Evolutionary conservation across 2,329 filamentous ascomycete species (phyloP), one percentile per base, ranked within the genome.

Genomic region (Zymoseptoria ardabiliae): DNA sequence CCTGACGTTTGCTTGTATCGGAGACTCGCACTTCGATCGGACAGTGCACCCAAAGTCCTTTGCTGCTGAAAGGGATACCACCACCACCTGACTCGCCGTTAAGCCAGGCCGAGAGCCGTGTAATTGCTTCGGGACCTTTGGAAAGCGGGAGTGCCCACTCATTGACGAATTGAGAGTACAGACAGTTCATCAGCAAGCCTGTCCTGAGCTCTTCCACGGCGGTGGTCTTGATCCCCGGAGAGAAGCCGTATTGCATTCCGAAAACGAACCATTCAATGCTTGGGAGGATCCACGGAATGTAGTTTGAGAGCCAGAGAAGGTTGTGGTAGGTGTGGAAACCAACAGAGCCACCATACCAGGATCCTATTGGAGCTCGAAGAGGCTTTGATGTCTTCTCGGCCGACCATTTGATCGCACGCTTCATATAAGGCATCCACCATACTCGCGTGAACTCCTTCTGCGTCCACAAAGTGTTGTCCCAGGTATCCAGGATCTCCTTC

Each of bases 141-240:
- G 85, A 79, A 0, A 99, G 81, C 1, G 94, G 93, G 6, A 99
- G 82, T 0, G 93, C 93, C 94, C 94, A 99, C 73, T 99, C 94
- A 73, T 99, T 97, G 65, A 99, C 94, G 69, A 91, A 96, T 72
- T 99, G 94, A n/a, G 89, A 93, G 79, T 97, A 99, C 5, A 97
- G 83, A 70, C 94, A 99, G 78, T 99, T 94, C 89, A 99, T 93
- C 56, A 97, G 81, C 52, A 97, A 82, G 11, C 91, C 93, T 64
- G 87, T 79, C 61, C 88, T 85, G 63, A 88, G 89, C 21, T 88
- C 85, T 74, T 97, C 89, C 19, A 97, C 84, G 5, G 88, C 93
- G n/a, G 82, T 80, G 49, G 85, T 88, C 56, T 81, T 81, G 2
- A 81, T 82, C 54, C 85, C 85, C 61, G 90, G 83, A 35, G 79